phyloP scores from a whole-genome alignment of 805 yeast species.

The Starmerella lactis-condensi region DNA sequence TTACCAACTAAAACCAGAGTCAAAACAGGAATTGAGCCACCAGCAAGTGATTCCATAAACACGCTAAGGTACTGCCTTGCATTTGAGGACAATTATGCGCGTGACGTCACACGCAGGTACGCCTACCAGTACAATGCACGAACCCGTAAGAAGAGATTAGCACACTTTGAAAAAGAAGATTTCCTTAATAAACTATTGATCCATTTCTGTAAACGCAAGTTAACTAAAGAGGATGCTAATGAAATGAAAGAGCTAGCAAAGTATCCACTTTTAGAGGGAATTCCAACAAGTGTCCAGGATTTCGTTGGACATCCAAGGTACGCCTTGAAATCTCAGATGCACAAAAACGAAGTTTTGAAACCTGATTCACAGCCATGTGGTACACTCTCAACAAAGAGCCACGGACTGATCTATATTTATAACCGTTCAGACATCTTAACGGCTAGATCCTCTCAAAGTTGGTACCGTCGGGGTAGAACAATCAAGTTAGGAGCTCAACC shows the following conservation, averaged over 20 bases:
- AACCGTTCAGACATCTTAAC: slow-evolving; percentile 43
- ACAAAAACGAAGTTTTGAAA: slow-evolving; percentile 49
- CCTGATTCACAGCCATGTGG: slow-evolving; percentile 56
- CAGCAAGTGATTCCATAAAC: slow-evolving; percentile 37
- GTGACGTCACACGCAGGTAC: slow-evolving; percentile 78
- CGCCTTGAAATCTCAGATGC: slow-evolving; percentile 58
- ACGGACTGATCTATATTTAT: slow-evolving; percentile 30
- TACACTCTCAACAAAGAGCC: slow-evolving; percentile 34
- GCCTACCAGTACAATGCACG: slow-evolving; percentile 52
- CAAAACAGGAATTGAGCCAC: slow-evolving; percentile 56
- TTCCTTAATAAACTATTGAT: slow-evolving; percentile 34
- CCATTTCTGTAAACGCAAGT: slow-evolving; percentile 16
- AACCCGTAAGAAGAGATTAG: slow-evolving; percentile 53
- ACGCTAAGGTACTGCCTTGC: slow-evolving; percentile 60
- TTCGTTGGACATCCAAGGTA: slow-evolving; percentile 75
- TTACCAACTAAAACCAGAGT: slow-evolving; percentile 26
- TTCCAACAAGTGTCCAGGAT: slow-evolving; percentile 70
- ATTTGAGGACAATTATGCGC: slow-evolving; percentile 45
- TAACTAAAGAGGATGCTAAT: slow-evolving; percentile 22
- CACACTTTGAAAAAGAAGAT: slow-evolving; percentile 28
- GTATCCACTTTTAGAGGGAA: slow-evolving; percentile 56
- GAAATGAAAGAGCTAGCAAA: slow-evolving; percentile 45
- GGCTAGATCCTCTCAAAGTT: slow-evolving; percentile 58
- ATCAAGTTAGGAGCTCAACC: slow-evolving; percentile 56
- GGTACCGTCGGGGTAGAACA: slow-evolving; percentile 69